Percentiles rank a stretch among this genome's conserved stretches.
These are phyloP conservation scores for Tubosaeta sp. DNA, from an alignment of 768 basidiomycete genomes.

Conservation along the genomic window DNA sequence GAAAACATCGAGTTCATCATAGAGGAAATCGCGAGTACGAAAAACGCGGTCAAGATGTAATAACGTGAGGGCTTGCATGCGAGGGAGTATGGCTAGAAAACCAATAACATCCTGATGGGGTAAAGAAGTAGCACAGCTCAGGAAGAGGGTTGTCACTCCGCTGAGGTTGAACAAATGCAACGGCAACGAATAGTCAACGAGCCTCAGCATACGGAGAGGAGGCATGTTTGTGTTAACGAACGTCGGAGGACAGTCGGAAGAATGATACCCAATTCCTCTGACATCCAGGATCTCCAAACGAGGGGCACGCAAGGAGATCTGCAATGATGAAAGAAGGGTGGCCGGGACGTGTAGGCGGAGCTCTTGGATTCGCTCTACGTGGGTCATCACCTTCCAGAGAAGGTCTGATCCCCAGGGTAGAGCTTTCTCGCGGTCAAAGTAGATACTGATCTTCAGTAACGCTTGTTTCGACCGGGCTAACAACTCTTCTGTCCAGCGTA, in stretches of 20 bases:
- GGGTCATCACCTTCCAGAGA: neutral
- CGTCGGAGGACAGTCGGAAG: neutral
- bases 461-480: too few relatives aligned
- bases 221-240: neutral
- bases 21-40: conserved; percentile 2
- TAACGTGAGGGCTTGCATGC: conserved; percentile 31
- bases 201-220: neutral
- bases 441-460: too few relatives aligned
- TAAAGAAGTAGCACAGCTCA: neutral
- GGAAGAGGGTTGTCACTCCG: neutral
- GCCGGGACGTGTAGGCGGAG: neutral
- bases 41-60: conserved; percentile 31
- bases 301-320: neutral
- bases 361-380: neutral
- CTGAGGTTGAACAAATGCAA: neutral
- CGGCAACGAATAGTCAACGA: neutral
- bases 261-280: neutral
- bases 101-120: conserved; percentile 19
- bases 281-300: neutral
- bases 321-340: too few relatives aligned
- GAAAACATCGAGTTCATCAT: neutral
- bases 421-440: too few relatives aligned
- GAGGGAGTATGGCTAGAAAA: conserved; percentile 29
- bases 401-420: too few relatives aligned
- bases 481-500: too few relatives aligned